Evolutionary conservation across 108 stramenopile species (phyloP).

Genomic region (Chaetoceros muelleri): DNA sequence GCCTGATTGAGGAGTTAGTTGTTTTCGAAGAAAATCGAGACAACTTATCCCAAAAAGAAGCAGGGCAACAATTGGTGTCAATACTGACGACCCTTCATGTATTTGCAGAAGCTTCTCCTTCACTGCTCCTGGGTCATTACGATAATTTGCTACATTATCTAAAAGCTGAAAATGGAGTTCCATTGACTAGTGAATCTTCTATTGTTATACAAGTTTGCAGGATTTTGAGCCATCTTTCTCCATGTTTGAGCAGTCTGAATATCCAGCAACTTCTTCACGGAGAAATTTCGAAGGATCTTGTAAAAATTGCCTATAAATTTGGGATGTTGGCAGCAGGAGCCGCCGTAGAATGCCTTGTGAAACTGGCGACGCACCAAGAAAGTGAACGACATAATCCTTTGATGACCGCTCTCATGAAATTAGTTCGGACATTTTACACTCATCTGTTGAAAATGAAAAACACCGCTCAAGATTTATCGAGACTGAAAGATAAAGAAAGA

Average conservation of each 20-base stretch:
- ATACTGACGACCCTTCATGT: slow-evolving; percentile 69
- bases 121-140: slow-evolving; percentile 57
- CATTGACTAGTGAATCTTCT: slow-evolving; percentile 39
- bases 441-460: slow-evolving; percentile 50
- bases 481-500: slow-evolving; percentile 25
- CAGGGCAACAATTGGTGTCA: slow-evolving; percentile 67
- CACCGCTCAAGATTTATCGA: slow-evolving; percentile 19
- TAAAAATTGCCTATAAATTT: slow-evolving; percentile 57
- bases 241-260: slow-evolving; percentile 32
- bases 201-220: slow-evolving; percentile 53
- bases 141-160: slow-evolving; percentile 85
- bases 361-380: slow-evolving; percentile 40
- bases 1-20: slow-evolving; percentile 70
- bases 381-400: slow-evolving; percentile 21
- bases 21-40: slow-evolving; percentile 63
- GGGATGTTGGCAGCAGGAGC: slow-evolving; percentile 42
- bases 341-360: slow-evolving; percentile 53
- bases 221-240: slow-evolving; percentile 35
- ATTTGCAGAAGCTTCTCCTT: slow-evolving; percentile 64
- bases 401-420: slow-evolving; percentile 28
- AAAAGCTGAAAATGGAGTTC: slow-evolving; percentile 81
- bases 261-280: slow-evolving; percentile 27
- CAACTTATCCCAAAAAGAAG: slow-evolving; percentile 10
- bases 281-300: slow-evolving; percentile 52
- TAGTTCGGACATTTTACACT: slow-evolving; percentile 64